A percentile compares a stretch with the other conserved stretches of the same genome.
Conservation (phyloP, 2,329 filamentous ascomycete genomes). For the Exophiala oligosperma region DNA sequence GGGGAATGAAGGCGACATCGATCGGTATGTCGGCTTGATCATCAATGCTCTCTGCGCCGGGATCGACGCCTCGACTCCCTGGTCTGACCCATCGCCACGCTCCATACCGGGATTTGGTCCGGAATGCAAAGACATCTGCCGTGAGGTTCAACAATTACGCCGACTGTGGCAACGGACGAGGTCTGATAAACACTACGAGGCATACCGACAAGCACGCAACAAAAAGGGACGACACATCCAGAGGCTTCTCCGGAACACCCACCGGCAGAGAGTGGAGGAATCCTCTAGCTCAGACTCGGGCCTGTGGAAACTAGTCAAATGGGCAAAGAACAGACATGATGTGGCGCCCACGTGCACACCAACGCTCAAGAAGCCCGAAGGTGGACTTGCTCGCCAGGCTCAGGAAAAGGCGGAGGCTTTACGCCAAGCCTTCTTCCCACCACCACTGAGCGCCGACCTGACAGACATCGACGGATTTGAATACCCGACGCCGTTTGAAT, state of each 20-base stretch:
- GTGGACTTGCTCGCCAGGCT: not conserved
- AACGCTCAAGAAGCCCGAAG: constrained; percentile 4
- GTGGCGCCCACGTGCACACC: constrained; percentile 16
- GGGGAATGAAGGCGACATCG: constrained; percentile 3
- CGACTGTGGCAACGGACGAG: too few relatives aligned
- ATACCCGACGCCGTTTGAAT: not conserved
- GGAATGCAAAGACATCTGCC: too few relatives aligned
- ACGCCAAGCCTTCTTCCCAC: constrained; percentile 26
- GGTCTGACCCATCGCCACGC: constrained; percentile 25
- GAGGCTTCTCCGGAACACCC: too few relatives aligned
- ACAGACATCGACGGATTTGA: not conserved
- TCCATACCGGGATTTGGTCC: too few relatives aligned
- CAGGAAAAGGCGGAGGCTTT: constrained; percentile 17
- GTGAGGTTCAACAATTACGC: too few relatives aligned
- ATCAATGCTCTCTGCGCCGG: constrained; percentile 26
- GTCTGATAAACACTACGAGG: too few relatives aligned
- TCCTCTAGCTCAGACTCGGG: too few relatives aligned
- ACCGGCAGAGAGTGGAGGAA: too few relatives aligned
- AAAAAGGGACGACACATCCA: too few relatives aligned
- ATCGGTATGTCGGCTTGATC: constrained; percentile 21
- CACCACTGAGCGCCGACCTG: not conserved
- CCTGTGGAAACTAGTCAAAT: too few relatives aligned
- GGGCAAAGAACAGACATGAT: constrained; percentile 20
- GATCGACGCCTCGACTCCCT: constrained; percentile 31
- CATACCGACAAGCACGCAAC: too few relatives aligned